Percentiles rank a stretch among this genome's conserved stretches.
Conservation (phyloP, 2,329 filamentous ascomycete genomes). For the Didymella glomerata region DNA sequence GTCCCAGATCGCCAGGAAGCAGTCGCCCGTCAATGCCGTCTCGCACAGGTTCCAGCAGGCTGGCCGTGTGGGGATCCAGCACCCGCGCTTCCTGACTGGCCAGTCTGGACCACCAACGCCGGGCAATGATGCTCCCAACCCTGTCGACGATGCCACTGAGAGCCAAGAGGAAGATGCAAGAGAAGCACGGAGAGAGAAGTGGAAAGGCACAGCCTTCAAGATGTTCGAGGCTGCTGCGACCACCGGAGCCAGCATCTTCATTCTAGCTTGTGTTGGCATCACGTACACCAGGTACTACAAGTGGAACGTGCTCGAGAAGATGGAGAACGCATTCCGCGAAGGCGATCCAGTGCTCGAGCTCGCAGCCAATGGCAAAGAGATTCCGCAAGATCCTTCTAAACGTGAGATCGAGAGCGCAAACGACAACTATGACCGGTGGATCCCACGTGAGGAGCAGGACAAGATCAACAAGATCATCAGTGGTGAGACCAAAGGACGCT, state of each 20-base stretch:
- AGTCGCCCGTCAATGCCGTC: conserved; percentile 12
- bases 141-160: conserved; percentile 49
- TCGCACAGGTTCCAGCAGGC: conserved; percentile 35
- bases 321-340: conserved; percentile 88
- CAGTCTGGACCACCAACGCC: conserved; percentile 49
- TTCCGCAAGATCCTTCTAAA: conserved; percentile 38
- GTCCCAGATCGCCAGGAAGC: conserved; percentile 7
- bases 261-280: conserved; percentile 58
- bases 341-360: conserved; percentile 89
- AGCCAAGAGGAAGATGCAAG: conserved; percentile 30
- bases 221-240: conserved; percentile 62
- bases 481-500: conserved; percentile 78
- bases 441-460: conserved; percentile 81
- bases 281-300: conserved; percentile 74
- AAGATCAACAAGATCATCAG: conserved; percentile 83
- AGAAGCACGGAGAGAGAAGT: conserved; percentile 36
- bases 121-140: conserved; percentile 50
- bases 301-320: conserved; percentile 87
- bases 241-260: conserved; percentile 60
- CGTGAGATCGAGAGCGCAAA: conserved; percentile 28
- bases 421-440: conserved; percentile 74
- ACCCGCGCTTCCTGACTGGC: conserved; percentile 41
- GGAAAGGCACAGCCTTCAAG: conserved; percentile 57
- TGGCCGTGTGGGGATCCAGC: conserved; percentile 29
- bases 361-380: conserved; percentile 48